Base-by-base conservation (phyloP, 1,284 basidiomycete genomes). In the Phlebopus sp. region DNA sequence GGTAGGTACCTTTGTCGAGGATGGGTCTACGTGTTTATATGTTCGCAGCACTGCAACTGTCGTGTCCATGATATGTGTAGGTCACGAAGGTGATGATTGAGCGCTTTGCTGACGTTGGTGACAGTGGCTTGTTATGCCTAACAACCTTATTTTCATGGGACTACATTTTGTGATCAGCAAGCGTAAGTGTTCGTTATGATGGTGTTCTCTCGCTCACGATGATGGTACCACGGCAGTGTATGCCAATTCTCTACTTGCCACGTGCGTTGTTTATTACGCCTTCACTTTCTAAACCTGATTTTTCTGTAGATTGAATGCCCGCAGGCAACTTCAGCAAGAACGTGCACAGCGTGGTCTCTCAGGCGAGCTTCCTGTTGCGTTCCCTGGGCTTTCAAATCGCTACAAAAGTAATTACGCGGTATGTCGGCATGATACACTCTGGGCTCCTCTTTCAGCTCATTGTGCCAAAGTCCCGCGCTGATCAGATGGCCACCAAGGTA, bases 111-210 rank as follows among this genome's bases (percentile, higher is more conserved):
- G 55, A 67, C 9, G 34, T 41, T 42, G 5, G 14, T 14, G 29
- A 5, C 55, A 78, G 77, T 78, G 76, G 77, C 60, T 78, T 13
- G 53, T 66, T 5, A 77, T 78, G 73, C 67, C 70, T 4, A 50
- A 61, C 27, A 79, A 76, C 52, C 64, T 79, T 13, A 59, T 78
- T 23, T 79, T 78, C 53, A 67, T 79, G 58, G 77, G 73, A 4
- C 60, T 78, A 18, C 75, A 79, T 55, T 77, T 78, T 50, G 64
- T 72, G 17, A 76, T 78, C 47, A 69, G 71, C 55, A 79, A 78
- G 55, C 55, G 76, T 78, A 37, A 23, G 64, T 47, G 42, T 42
- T 66, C 32, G 3, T 7, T 1, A 40, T 14, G 7, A 1, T 18
- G 37, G 2, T 1, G 30, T 35, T 3, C 0, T 2, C 11, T 5